phyloP scores from a whole-genome alignment of 2,329 filamentous ascomycete species.

The Conoideocrella luteorostrata region DNA sequence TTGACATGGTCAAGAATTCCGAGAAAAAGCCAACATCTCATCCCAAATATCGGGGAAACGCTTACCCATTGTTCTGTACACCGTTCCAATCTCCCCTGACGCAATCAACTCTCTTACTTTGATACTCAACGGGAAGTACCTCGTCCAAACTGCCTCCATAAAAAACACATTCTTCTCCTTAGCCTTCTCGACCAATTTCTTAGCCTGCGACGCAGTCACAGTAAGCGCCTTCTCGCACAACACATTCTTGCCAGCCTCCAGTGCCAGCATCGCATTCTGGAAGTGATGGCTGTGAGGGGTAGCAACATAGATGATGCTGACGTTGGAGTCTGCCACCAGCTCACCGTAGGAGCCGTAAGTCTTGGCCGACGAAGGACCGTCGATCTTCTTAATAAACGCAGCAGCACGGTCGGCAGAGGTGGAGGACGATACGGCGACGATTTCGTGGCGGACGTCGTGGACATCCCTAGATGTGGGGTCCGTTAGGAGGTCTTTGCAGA shows the following conservation, averaged over 20 bases:
- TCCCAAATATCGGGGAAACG: no score
- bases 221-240: slow-evolving; percentile 90
- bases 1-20: not conserved
- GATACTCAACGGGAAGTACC: slow-evolving; percentile 79
- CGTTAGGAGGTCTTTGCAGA: slow-evolving; percentile 71
- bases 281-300: slow-evolving; percentile 92
- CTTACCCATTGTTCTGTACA: slow-evolving; percentile 53
- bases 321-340: slow-evolving; percentile 68
- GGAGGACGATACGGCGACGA: slow-evolving; percentile 76
- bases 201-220: slow-evolving; percentile 71
- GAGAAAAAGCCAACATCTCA: slow-evolving; percentile 4
- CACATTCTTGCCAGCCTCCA: slow-evolving; percentile 80
- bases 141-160: slow-evolving; percentile 87
- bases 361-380: slow-evolving; percentile 60
- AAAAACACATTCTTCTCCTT: slow-evolving; percentile 66
- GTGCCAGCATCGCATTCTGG: slow-evolving; percentile 79
- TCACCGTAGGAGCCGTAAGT: slow-evolving; percentile 78
- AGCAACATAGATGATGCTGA: slow-evolving; percentile 84
- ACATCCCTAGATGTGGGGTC: slow-evolving; percentile 65
- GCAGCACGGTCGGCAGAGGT: slow-evolving; percentile 62
- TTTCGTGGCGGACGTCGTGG: slow-evolving; percentile 66
- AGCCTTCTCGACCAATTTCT: slow-evolving; percentile 65
- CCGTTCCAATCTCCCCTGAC: slow-evolving; percentile 49
- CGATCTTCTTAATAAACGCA: slow-evolving; percentile 65
- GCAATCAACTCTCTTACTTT: slow-evolving; percentile 61